Evolutionary conservation across 1,139 yeast genomes (phyloP).

Genomic region (Taphrina communis): DNA sequence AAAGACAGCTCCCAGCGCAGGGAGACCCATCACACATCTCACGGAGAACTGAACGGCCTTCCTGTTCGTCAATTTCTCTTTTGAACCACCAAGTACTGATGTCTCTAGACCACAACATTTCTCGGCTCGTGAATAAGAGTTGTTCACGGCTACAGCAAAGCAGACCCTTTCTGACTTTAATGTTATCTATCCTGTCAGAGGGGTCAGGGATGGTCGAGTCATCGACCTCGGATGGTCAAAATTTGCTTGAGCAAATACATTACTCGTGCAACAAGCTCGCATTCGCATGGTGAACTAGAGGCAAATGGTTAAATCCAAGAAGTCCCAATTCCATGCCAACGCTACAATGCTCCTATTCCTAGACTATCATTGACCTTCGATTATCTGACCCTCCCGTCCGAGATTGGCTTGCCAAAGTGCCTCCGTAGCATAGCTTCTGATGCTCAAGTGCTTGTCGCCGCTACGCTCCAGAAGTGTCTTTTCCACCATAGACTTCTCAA

Average conservation of each 20-base stretch:
- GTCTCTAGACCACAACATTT: neutral
- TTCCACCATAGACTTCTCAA: slow-evolving; percentile 68
- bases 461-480: slow-evolving; percentile 77
- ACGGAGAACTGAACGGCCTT: no score
- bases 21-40: no score
- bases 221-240: neutral
- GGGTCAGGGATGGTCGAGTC: neutral
- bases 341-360: neutral
- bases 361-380: slow-evolving; percentile 15
- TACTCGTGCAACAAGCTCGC: neutral
- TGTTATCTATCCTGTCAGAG: neutral
- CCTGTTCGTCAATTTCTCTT: no score
- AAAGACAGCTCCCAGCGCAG: no score
- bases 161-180: slow-evolving; percentile 12
- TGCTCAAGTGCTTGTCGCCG: slow-evolving; percentile 65
- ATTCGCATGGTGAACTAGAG: slow-evolving; percentile 5
- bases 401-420: slow-evolving; percentile 92
- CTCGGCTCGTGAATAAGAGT: neutral
- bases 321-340: slow-evolving; percentile 2
- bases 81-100: no score
- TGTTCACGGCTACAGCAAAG: neutral
- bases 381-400: slow-evolving; percentile 21
- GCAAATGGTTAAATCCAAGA: slow-evolving; percentile 1
- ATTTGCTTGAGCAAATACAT: no score
- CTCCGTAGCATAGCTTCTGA: slow-evolving; percentile 84